These are phyloP conservation scores for Ophiorrhiza pumila DNA, from an alignment of 257 asterid species.

Conservation along the genomic window DNA sequence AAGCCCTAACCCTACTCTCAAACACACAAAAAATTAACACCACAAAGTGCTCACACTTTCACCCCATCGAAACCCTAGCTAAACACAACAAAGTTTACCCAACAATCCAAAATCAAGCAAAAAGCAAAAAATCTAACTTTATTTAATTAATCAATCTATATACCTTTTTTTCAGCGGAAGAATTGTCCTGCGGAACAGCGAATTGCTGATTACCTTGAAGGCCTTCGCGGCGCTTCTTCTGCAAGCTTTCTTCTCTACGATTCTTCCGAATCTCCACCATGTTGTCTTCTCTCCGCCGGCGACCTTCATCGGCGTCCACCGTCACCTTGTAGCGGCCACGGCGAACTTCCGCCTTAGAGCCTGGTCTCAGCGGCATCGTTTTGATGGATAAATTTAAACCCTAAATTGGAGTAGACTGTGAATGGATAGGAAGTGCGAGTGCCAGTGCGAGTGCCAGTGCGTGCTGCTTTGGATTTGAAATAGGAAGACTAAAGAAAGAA, in stretches of 20 bases:
- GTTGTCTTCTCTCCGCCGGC: slow-evolving; percentile 89
- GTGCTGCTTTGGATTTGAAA: background rate
- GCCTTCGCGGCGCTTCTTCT: slow-evolving; percentile 92
- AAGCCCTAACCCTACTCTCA: background rate
- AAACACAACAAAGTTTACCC: background rate
- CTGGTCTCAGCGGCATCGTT: slow-evolving; percentile 81
- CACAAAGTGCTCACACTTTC: background rate
- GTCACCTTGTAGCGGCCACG: slow-evolving; percentile 89
- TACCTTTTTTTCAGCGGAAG: slow-evolving; percentile 61
- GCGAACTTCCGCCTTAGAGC: slow-evolving; percentile 63
- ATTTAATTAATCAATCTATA: no score
- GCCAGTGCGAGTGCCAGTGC: no score
- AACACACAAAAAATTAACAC: background rate
- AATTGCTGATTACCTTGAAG: slow-evolving; percentile 37
- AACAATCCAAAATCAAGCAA: background rate
- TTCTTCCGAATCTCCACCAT: slow-evolving; percentile 94
- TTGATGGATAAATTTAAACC: slow-evolving; percentile 4
- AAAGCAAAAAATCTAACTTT: background rate
- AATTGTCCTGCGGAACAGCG: slow-evolving; percentile 40
- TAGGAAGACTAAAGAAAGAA: slow-evolving; percentile 27
- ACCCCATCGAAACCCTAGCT: background rate
- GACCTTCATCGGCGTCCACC: slow-evolving; percentile 91
- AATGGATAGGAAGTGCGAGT: no score
- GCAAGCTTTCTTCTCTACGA: slow-evolving; percentile 81
- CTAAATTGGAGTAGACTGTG: background rate